These are phyloP conservation scores for Whalleya microplaca DNA, from an alignment of 2,329 filamentous ascomycete genomes.

Conservation along the genomic window DNA sequence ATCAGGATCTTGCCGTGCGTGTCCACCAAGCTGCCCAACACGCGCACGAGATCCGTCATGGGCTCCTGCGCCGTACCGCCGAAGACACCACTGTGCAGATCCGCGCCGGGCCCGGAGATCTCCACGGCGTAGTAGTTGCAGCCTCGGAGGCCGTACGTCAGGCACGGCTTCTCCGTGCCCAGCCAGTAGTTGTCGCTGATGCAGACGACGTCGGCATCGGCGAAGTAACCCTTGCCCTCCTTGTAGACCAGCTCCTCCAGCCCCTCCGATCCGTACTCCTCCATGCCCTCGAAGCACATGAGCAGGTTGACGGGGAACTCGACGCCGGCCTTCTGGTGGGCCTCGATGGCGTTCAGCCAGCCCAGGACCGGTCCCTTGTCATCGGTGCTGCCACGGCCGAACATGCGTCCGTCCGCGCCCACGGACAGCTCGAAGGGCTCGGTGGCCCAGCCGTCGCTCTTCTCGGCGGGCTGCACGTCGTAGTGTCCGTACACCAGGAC, in stretches of 20 bases:
- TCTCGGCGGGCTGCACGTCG: constrained; percentile 93
- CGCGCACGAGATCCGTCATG: constrained; percentile 90
- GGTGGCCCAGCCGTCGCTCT: constrained; percentile 93
- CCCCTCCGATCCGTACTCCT: constrained; percentile 96
- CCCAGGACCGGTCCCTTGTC: constrained; percentile 97
- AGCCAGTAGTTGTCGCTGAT: constrained; percentile 99
- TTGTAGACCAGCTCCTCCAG: constrained; percentile 91
- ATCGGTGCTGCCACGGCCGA: constrained; percentile 91
- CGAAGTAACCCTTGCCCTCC: constrained; percentile 93
- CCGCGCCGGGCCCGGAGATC: constrained; percentile 86
- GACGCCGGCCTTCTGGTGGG: constrained; percentile 91
- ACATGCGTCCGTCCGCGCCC: constrained; percentile 93
- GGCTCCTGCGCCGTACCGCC: constrained; percentile 96
- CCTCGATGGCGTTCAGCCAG: constrained; percentile 98
- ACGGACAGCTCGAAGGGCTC: constrained; percentile 90
- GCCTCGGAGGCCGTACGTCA: constrained; percentile 95
- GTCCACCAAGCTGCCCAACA: constrained; percentile 85
- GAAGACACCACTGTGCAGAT: constrained; percentile 96
- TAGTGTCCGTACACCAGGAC: constrained; percentile 98
- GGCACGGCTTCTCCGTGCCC: constrained; percentile 95
- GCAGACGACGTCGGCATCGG: constrained; percentile 93
- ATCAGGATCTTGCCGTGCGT: constrained; percentile 91
- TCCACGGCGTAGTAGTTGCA: constrained; percentile 98
- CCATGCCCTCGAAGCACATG: constrained; percentile 99
- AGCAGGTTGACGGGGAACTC: constrained; percentile 97